These are phyloP conservation scores for Zizania latifolia DNA, from an alignment of 176 grass and related monocot species.

Conservation along the genomic window DNA sequence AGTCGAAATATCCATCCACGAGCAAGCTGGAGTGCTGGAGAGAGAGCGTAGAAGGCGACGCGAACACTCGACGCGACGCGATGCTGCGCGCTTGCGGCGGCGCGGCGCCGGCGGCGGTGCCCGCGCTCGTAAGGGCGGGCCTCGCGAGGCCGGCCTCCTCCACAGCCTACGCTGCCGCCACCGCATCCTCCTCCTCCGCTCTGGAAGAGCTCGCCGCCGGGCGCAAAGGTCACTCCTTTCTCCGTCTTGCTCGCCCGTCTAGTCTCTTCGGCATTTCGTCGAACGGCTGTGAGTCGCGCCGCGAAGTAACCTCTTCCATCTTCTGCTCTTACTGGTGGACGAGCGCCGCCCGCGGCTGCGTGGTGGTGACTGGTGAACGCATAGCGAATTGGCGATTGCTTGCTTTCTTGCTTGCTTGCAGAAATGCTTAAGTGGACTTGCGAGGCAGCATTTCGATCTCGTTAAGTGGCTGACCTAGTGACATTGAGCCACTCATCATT, in stretches of 20 bases:
- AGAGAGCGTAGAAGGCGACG: not conserved
- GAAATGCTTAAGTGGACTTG: constrained; percentile 29
- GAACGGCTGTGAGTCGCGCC: not conserved
- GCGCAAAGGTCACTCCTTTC: constrained; percentile 48
- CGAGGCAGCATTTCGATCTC: not conserved
- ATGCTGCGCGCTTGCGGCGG: constrained; percentile 49
- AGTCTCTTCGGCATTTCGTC: not conserved
- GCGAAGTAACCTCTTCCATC: not conserved
- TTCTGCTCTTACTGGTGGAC: not conserved
- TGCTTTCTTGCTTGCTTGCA: constrained; percentile 49
- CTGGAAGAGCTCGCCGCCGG: constrained; percentile 72
- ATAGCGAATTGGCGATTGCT: not conserved
- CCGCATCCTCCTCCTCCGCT: constrained; percentile 12
- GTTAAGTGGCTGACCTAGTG: not conserved
- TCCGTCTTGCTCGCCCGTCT: not conserved
- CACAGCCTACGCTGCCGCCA: constrained; percentile 6
- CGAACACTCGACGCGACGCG: not conserved
- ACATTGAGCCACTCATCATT: not conserved
- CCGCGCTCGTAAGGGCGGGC: constrained; percentile 40
- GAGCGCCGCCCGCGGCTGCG: too few relatives aligned
- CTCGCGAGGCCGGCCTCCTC: constrained; percentile 38
- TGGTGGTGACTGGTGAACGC: not conserved
- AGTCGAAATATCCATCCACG: constrained; percentile 10
- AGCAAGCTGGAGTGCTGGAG: not conserved
- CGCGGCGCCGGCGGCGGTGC: constrained; percentile 23